Percentiles rank a stretch among this genome's conserved stretches.
Evolutionary conservation across 83 land plant species (phyloP).

Genomic region (Picea mariana): DNA sequence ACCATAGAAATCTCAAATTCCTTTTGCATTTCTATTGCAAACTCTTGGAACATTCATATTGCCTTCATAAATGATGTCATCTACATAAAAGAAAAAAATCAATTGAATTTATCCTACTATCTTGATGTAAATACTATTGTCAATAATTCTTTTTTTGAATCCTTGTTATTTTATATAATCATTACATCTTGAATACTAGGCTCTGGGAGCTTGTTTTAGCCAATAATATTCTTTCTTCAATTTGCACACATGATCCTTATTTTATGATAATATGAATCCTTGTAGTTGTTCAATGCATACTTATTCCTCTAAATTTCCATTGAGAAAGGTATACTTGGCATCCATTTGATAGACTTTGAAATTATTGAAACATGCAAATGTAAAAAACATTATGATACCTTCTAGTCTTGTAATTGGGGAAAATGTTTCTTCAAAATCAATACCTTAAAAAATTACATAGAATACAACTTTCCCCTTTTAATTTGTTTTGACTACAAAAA

Average conservation of each 20-base stretch:
- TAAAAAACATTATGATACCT: not conserved
- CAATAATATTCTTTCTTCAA: no score
- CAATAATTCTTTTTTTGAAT: no score
- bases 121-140: no score
- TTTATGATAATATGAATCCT: not conserved
- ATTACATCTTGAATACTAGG: no score
- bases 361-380: not conserved
- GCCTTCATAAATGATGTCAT: no score
- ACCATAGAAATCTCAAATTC: no score
- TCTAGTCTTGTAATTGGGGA: no score
- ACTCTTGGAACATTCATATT: no score
- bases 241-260: not conserved
- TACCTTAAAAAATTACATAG: not conserved
- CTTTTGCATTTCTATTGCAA: no score
- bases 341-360: not conserved
- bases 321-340: not conserved
- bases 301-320: not conserved
- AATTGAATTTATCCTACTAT: no score
- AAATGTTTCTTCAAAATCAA: not conserved
- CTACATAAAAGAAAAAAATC: no score
- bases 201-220: not conserved
- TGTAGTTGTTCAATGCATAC: not conserved
- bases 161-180: no score
- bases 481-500: not conserved
- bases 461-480: not conserved